These are phyloP conservation scores for Plectosphaerella cucumerina DNA, from an alignment of 2,329 filamentous ascomycete species.

Conservation along the genomic window DNA sequence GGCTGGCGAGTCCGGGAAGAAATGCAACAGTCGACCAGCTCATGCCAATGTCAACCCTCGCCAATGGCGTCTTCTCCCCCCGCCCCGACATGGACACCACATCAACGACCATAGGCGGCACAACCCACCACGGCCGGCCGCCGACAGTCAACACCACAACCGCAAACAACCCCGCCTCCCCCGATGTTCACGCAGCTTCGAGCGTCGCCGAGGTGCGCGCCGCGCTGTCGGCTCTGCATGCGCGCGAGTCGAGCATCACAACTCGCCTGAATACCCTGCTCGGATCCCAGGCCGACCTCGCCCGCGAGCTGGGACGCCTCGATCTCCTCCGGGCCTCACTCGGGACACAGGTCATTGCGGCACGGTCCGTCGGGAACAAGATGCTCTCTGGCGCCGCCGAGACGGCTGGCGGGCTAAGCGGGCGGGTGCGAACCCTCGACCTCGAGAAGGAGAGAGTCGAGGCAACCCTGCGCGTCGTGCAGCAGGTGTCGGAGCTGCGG, in stretches of 20 bases:
- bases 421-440: conserved; percentile 82
- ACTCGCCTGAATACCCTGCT: conserved; percentile 71
- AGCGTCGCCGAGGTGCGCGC: conserved; percentile 76
- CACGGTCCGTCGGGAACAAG: conserved; percentile 78
- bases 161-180: conserved; percentile 7
- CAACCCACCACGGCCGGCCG: conserved; percentile 13
- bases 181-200: conserved; percentile 62
- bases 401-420: conserved; percentile 81
- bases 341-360: conserved; percentile 79
- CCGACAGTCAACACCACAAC: conserved; percentile 9
- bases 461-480: conserved; percentile 84
- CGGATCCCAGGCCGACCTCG: conserved; percentile 79
- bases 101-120: conserved; percentile 13
- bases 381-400: conserved; percentile 85
- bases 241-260: conserved; percentile 71
- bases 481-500: conserved; percentile 95
- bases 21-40: conserved; percentile 36
- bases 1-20: conserved; percentile 25
- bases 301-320: conserved; percentile 79
- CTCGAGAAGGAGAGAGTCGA: conserved; percentile 89
- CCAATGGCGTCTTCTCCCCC: conserved; percentile 37
- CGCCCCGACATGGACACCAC: conserved; percentile 25
- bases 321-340: conserved; percentile 87
- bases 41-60: conserved; percentile 42
- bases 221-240: conserved; percentile 69